A percentile compares a stretch with the other conserved stretches of the same genome.
phyloP scores from a whole-genome alignment of 441 rosid genomes.

The Gossypium aridum region DNA sequence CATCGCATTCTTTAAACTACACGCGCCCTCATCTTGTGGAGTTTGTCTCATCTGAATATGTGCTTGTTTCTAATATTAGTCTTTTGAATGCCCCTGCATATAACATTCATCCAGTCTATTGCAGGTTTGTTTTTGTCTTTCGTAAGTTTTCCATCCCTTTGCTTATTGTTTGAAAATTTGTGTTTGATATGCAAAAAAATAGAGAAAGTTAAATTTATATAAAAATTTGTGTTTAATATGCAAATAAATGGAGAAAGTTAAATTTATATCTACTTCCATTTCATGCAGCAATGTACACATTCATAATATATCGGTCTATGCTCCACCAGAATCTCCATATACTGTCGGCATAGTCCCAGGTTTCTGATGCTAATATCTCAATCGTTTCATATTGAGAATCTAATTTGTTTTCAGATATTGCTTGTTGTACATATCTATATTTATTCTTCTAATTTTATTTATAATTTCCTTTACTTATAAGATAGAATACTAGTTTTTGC shows the following conservation, averaged over 20 bases:
- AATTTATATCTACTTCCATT: background rate
- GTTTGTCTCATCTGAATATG: constrained; percentile 43
- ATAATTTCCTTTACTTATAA: too few relatives aligned
- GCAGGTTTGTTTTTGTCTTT: constrained; percentile 40
- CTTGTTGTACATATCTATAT: too few relatives aligned
- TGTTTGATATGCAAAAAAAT: background rate
- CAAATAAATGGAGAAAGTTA: background rate
- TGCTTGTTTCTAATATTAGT: constrained; percentile 70
- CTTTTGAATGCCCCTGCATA: constrained; percentile 78
- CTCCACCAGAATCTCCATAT: constrained; percentile 53
- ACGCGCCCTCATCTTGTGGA: constrained; percentile 89
- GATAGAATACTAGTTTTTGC: too few relatives aligned
- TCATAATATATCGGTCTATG: constrained; percentile 51
- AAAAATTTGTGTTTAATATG: too few relatives aligned
- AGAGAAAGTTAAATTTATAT: background rate
- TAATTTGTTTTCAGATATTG: too few relatives aligned
- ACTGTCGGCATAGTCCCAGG: constrained; percentile 87
- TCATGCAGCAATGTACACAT: constrained; percentile 53
- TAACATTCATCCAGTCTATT: constrained; percentile 84
- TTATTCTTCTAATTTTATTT: too few relatives aligned
- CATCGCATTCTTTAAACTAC: constrained; percentile 54
- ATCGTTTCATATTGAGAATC: background rate
- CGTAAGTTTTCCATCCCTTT: background rate
- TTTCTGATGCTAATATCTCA: constrained; percentile 17
- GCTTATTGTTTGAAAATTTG: background rate